Evolutionary conservation across 2,329 filamentous ascomycete species (phyloP).

Genomic region (Podosphaera leucotricha): DNA sequence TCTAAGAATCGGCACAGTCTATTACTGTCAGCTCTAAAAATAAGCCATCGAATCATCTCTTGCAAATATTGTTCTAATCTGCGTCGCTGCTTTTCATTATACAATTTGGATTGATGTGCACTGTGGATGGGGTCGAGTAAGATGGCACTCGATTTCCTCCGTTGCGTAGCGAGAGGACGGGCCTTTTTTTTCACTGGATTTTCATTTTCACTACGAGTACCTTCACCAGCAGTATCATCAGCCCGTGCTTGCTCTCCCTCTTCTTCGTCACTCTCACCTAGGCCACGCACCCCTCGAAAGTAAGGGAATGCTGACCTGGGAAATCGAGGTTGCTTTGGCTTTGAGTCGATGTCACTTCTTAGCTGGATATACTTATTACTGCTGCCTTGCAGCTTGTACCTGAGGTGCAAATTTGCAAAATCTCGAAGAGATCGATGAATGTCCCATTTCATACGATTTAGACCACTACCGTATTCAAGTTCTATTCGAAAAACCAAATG

Average conservation of each 20-base stretch:
- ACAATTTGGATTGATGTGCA: conserved; percentile 19
- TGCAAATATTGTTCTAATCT: conserved; percentile 78
- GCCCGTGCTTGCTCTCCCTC: conserved; percentile 16
- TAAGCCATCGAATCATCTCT: conserved; percentile 86
- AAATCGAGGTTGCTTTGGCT: conserved; percentile 70
- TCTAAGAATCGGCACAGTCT: conserved; percentile 89
- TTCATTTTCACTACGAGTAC: conserved; percentile 46
- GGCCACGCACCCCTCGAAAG: conserved; percentile 52
- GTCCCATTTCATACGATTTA: conserved; percentile 91
- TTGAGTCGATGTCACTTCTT: conserved; percentile 36
- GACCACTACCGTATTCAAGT: conserved; percentile 83
- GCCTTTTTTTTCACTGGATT: conserved; percentile 25
- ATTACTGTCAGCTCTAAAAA: conserved; percentile 90
- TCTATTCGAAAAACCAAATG: conserved; percentile 82
- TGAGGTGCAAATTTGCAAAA: conserved; percentile 77
- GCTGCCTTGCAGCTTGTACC: conserved; percentile 71
- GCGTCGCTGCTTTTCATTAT: conserved; percentile 61
- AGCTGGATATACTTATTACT: conserved; percentile 64
- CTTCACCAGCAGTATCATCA: conserved; percentile 30
- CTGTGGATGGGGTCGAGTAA: conserved; percentile 19
- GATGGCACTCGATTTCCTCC: conserved; percentile 27
- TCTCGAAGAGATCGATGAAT: conserved; percentile 71
- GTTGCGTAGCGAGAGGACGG: conserved; percentile 22
- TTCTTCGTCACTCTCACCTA: conserved; percentile 59
- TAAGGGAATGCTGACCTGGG: conserved; percentile 79